Evolutionary conservation across 352 stramenopile species (phyloP).

Genomic region (Globisporangium takayamanum): DNA sequence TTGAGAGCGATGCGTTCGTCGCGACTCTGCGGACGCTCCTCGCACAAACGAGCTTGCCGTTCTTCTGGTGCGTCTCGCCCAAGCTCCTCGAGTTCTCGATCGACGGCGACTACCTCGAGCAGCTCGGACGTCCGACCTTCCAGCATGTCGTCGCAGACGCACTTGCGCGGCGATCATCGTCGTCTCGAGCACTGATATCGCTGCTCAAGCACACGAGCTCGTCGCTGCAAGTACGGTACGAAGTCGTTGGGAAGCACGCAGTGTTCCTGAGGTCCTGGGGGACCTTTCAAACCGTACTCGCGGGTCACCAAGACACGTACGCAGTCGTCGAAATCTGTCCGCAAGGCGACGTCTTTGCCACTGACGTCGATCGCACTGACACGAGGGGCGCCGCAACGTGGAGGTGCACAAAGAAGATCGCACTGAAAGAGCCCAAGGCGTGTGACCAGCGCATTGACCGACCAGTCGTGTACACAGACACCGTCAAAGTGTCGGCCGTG

Average conservation of each 20-base stretch:
- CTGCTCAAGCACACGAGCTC: slow-evolving; percentile 50
- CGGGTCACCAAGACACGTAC: slow-evolving; percentile 55
- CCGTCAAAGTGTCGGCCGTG: slow-evolving; percentile 42
- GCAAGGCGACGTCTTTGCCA: slow-evolving; percentile 59
- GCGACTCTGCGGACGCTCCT: slow-evolving; percentile 38
- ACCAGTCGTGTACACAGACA: slow-evolving; percentile 73
- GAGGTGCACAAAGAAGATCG: slow-evolving; percentile 47
- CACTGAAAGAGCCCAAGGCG: slow-evolving; percentile 40
- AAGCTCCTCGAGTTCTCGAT: slow-evolving; percentile 53
- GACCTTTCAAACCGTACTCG: slow-evolving; percentile 54
- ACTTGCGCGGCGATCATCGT: slow-evolving; percentile 19
- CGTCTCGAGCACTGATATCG: slow-evolving; percentile 30
- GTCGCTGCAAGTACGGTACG: slow-evolving; percentile 50
- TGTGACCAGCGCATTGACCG: slow-evolving; percentile 54
- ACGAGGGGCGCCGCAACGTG: slow-evolving; percentile 48
- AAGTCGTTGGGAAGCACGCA: slow-evolving; percentile 48
- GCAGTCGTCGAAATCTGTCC: slow-evolving; percentile 54
- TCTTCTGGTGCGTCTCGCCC: slow-evolving; percentile 60
- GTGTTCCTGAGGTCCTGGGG: slow-evolving; percentile 43
- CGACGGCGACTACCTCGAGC: slow-evolving; percentile 42
- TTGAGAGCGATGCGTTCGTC: slow-evolving; percentile 51
- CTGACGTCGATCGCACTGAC: slow-evolving; percentile 35
- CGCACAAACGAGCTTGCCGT: slow-evolving; percentile 32
- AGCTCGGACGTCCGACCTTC: slow-evolving; percentile 38
- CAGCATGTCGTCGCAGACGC: slow-evolving; percentile 48